phyloP scores from a whole-genome alignment of 2,329 filamentous ascomycete species.

The Ceratocystis albifundus region DNA sequence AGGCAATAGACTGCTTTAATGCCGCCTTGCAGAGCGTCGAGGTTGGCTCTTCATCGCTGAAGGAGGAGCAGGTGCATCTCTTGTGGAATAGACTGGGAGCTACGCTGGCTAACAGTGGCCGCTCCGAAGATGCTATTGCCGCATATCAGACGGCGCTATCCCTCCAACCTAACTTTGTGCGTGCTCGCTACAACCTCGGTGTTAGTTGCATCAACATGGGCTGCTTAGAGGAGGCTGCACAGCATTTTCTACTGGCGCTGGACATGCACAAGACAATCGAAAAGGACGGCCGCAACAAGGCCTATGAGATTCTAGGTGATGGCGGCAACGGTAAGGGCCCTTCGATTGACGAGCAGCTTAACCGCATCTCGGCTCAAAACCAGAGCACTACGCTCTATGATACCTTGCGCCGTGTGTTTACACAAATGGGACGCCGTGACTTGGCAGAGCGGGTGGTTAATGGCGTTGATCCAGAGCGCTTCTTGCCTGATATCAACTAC shows the following conservation, averaged over 20 bases:
- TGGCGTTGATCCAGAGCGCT: constrained; percentile 81
- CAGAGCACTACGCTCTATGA: constrained; percentile 95
- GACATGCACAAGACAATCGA: constrained; percentile 94
- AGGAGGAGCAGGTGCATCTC: constrained; percentile 75
- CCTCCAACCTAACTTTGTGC: constrained; percentile 89
- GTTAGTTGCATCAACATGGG: constrained; percentile 97
- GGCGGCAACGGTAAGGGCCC: constrained; percentile 30
- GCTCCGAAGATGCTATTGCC: constrained; percentile 88
- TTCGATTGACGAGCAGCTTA: constrained; percentile 57
- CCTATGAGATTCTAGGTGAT: constrained; percentile 65
- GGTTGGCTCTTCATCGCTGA: constrained; percentile 63
- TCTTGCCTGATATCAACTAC: constrained; percentile 53
- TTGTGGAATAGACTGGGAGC: constrained; percentile 96
- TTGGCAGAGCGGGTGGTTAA: constrained; percentile 75
- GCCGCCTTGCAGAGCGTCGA: constrained; percentile 79
- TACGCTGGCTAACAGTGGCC: constrained; percentile 87
- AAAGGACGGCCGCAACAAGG: constrained; percentile 69
- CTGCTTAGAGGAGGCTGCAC: constrained; percentile 83
- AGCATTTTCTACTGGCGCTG: constrained; percentile 81
- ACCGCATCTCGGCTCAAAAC: constrained; percentile 87
- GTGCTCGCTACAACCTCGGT: constrained; percentile 90
- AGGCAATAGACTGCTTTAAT: constrained; percentile 96
- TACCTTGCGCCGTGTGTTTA: constrained; percentile 87
- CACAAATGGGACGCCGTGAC: constrained; percentile 83
- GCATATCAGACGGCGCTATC: constrained; percentile 89